A percentile compares a stretch with the other conserved stretches of the same genome.
Evolutionary conservation across 208 protist species (phyloP).

Genomic region (Leptomonas pyrrhocoris): DNA sequence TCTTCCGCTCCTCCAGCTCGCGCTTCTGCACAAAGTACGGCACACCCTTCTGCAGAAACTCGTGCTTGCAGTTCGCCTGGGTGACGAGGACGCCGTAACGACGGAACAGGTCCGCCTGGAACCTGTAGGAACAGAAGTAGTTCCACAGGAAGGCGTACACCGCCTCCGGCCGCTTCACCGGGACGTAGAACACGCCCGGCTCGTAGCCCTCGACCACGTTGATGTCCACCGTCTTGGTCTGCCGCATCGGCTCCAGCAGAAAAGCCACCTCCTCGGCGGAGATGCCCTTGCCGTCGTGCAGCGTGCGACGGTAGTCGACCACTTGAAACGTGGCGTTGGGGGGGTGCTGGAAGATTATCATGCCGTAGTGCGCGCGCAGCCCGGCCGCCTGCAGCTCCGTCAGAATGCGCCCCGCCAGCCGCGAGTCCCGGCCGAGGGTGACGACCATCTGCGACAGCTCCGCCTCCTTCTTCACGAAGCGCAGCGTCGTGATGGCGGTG

Average conservation of each 20-base stretch:
- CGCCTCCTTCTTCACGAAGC: conserved; percentile 77
- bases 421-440: conserved; percentile 65
- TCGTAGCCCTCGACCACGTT: conserved; percentile 79
- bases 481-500: conserved; percentile 78
- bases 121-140: conserved; percentile 67
- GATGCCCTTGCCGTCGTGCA: conserved; percentile 63
- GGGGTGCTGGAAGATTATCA: conserved; percentile 36
- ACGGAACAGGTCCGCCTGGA: conserved; percentile 73
- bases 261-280: conserved; percentile 52
- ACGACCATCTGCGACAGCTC: conserved; percentile 78
- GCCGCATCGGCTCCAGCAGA: conserved; percentile 64
- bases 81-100: conserved; percentile 80
- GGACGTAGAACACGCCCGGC: conserved; percentile 78
- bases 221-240: conserved; percentile 52
- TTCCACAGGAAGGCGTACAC: conserved; percentile 85
- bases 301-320: conserved; percentile 65
- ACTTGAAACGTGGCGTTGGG: conserved; percentile 86
- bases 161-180: conserved; percentile 74
- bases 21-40: conserved; percentile 63
- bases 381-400: conserved; percentile 56
- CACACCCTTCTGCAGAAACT: conserved; percentile 68
- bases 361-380: conserved; percentile 63
- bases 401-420: conserved; percentile 59
- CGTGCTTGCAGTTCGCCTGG: conserved; percentile 78
- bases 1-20: conserved; percentile 40